Percentiles rank a stretch among this genome's conserved stretches.
phyloP scores from a whole-genome alignment of 208 protist genomes.

The Wallacemonas sp. region DNA sequence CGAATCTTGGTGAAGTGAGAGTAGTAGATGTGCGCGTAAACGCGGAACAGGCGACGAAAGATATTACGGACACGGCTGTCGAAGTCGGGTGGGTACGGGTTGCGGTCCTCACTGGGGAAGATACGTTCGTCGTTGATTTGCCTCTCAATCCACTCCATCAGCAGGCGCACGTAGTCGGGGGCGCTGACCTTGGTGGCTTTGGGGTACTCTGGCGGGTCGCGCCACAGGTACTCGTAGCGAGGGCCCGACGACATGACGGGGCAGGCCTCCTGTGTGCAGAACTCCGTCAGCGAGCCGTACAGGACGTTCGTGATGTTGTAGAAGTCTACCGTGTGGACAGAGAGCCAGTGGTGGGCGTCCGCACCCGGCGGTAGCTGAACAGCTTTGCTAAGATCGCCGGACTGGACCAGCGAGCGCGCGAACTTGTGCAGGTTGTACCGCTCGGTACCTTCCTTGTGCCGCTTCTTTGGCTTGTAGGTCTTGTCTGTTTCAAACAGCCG shows the following conservation, averaged over 20 bases:
- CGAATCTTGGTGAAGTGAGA: constrained; percentile 96
- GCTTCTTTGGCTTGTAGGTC: constrained; percentile 95
- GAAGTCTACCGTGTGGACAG: constrained; percentile 98
- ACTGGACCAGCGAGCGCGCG: constrained; percentile 64
- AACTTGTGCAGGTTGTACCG: constrained; percentile 96
- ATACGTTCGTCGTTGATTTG: constrained; percentile 96
- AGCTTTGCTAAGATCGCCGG: constrained; percentile 94
- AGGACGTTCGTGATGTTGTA: constrained; percentile 99
- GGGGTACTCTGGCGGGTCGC: constrained; percentile 94
- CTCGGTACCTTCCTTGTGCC: constrained; percentile 94
- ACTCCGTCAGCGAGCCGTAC: constrained; percentile 98
- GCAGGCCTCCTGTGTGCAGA: constrained; percentile 95
- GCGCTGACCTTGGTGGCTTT: constrained; percentile 95
- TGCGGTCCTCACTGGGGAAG: constrained; percentile 94
- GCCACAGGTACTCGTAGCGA: constrained; percentile 98
- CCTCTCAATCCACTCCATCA: constrained; percentile 98
- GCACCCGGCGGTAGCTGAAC: constrained; percentile 95
- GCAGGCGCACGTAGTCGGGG: constrained; percentile 97
- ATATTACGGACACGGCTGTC: constrained; percentile 93
- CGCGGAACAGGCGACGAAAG: constrained; percentile 97
- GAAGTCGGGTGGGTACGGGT: constrained; percentile 89
- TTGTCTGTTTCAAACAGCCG: constrained; percentile 92
- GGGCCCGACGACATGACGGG: constrained; percentile 96
- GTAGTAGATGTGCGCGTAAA: constrained; percentile 99
- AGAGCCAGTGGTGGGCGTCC: constrained; percentile 97